Percentiles rank a stretch among this genome's conserved stretches.
These are phyloP conservation scores for Kwoniella mangroviensis DNA, from an alignment of 768 basidiomycete genomes.

Conservation along the genomic window DNA sequence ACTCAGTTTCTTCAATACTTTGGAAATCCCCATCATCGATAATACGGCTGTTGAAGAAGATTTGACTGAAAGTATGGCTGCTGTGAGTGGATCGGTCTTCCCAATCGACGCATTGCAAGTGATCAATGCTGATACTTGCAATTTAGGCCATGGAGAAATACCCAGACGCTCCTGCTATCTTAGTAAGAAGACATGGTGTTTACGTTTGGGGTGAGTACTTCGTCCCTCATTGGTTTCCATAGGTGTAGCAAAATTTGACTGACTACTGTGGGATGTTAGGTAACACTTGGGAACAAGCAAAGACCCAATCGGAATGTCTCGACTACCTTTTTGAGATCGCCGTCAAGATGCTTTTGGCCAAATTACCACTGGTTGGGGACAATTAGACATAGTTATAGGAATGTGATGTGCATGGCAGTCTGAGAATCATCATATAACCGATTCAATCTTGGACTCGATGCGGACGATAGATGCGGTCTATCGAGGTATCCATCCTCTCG, in stretches of 20 bases:
- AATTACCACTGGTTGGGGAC: slow-evolving; percentile 45
- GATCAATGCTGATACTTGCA: neutral
- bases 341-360: slow-evolving; percentile 47
- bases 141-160: slow-evolving; percentile 72
- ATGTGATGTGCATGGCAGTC: too few species aligned
- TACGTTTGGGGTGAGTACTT: slow-evolving; percentile 85
- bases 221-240: too few species aligned
- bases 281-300: slow-evolving; percentile 81
- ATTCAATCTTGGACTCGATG: too few species aligned
- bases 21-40: slow-evolving; percentile 84
- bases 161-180: slow-evolving; percentile 76
- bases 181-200: slow-evolving; percentile 78
- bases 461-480: too few species aligned
- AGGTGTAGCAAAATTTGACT: slow-evolving; percentile 8
- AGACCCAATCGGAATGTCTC: slow-evolving; percentile 86
- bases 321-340: slow-evolving; percentile 86
- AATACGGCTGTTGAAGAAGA: slow-evolving; percentile 92
- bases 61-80: slow-evolving; percentile 83
- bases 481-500: neutral
- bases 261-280: slow-evolving; percentile 21
- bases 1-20: slow-evolving; percentile 80
- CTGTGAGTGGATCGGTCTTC: slow-evolving; percentile 49
- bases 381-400: slow-evolving; percentile 6
- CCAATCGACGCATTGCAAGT: neutral
- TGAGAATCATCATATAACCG: too few species aligned